Base-by-base conservation (phyloP, 2,329 filamentous ascomycete genomes). In the Pseudopithomyces chartarum region DNA sequence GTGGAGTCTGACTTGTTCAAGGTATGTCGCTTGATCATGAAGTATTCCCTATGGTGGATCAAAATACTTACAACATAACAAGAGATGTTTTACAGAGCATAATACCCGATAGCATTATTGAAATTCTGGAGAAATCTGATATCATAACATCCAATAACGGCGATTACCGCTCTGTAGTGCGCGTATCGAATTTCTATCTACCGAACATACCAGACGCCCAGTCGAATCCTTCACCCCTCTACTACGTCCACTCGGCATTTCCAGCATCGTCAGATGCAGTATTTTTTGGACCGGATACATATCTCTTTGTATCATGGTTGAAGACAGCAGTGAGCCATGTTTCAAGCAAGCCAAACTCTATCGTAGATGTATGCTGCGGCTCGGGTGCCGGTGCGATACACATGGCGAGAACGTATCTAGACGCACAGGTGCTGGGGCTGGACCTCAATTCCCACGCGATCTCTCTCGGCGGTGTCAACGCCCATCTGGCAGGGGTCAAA, bases 311-410 rank as follows among this genome's bases (percentile, higher is more conserved):
- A 2, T 55, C 56, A 12, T 66, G 65, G 44, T 53, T 68, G n/a
- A 52, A 60, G 33, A 54, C 47, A 13, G 55, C 58, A 29, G 23
- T 55, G 6, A 56, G 48, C 20, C 57, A 64, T 43, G 23, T 68
- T 4, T 42, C 51, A 19, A 29, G 59, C 1, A 15, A 52, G 2
- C 57, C 60, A 10, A 55, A 12, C 19, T 61, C 57, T 15, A 59
- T 65, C 15, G 52, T 68, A 38, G 65, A 68, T 19, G 61, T 68
- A 11, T 68, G 65, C 45, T 67, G 65, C 23, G 65, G 65, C 22
- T 64, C 65, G 0, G 64, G 65, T 0, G 65, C 65, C 12, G 65
- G 64, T 17, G 65, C 65, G 11, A 67, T 68, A 61, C 65, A 68
- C 23, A 52, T 67, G 50, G 64, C 64, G 32, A 59, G 52, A 23